Base-by-base conservation (phyloP, 306 rosid species). In the Vigna hirtella region DNA sequence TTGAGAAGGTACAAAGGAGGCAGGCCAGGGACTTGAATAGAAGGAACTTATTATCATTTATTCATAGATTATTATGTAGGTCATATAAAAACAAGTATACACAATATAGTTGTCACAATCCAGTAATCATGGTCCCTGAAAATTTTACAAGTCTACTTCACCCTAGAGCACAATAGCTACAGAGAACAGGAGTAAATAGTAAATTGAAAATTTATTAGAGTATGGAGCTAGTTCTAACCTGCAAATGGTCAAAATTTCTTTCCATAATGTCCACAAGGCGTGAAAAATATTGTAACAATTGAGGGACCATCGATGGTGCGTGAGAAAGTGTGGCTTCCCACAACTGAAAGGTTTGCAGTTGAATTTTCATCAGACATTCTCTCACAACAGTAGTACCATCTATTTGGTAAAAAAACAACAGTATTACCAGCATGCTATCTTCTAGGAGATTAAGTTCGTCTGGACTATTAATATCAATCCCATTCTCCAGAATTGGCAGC, bases 281-380 rank as follows among this genome's bases (percentile, higher is more conserved):
- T 73, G 97, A 90, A 83, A 95, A 95, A 79, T 63, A 88, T 62
- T 91, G 83, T 52, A 91, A 83, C 63, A 95, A 86, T 81, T 90
- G 94, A 85, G 97, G 93, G 78, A 88, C 97, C 93, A 92, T 84
- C n/a, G 97, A 86, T 69, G 98, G 95, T 73, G 98, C 97, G 66
- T 91, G 93, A 74, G 95, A 90, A 66, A 95, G 97, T 57, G 98
- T 91, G 63, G 97, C 97, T 84, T 95, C 98, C 98, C 97, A 95
- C 83, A 95, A 85, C 98, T 95, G 96, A 85, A 84, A 66, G 77
- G 77, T 61, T 59, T 81, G 80, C 67, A 78, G 62, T 34, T 73
- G 65, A 17, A 74, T 11, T 72, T 81, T 78, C 85, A 85, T 32
- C 20, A 55, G 20, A 28, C 43, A 86, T 43, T 43, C 48, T 32